Evolutionary conservation across 768 basidiomycete genomes (phyloP).

Genomic region (Collybiopsis luxurians): DNA sequence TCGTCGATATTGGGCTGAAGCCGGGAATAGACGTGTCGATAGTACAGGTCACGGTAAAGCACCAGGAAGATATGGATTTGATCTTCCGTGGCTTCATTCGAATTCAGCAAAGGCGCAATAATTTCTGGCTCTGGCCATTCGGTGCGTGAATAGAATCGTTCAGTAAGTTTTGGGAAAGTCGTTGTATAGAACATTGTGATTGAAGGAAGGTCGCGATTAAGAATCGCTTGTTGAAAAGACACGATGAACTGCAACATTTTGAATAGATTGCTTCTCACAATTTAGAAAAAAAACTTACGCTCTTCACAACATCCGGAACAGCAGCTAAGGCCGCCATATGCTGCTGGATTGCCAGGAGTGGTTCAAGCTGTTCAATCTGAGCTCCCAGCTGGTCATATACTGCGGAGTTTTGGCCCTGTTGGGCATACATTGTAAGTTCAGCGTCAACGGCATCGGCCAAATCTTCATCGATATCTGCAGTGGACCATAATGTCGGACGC

Average conservation of each 20-base stretch:
- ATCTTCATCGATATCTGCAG: constrained; percentile 5
- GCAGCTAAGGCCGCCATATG: constrained; percentile 84
- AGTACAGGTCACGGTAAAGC: constrained; percentile 94
- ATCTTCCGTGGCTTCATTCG: constrained; percentile 1
- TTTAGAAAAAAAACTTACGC: constrained; percentile 43
- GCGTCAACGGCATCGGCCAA: constrained; percentile 1
- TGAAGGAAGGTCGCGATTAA: constrained; percentile 86
- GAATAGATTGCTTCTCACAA: neutral
- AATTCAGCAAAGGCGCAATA: constrained; percentile 82
- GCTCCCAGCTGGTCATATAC: constrained; percentile 5
- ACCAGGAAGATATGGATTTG: constrained; percentile 93
- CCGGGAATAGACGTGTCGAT: constrained; percentile 93
- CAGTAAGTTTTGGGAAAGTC: constrained; percentile 95
- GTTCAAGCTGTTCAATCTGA: constrained; percentile 3
- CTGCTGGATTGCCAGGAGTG: constrained; percentile 63
- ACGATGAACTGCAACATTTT: constrained; percentile 75
- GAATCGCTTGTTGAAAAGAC: constrained; percentile 90
- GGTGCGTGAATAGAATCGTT: constrained; percentile 90
- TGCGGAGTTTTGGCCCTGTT: constrained; percentile 1
- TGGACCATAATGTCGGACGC: constrained; percentile 4
- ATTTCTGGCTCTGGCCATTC: constrained; percentile 99
- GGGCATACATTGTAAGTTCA: neutral
- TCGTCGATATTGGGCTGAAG: constrained; percentile 95
- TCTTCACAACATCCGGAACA: constrained; percentile 88
- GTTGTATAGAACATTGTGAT: constrained; percentile 95